Conservation (phyloP, 371 early-diverging fungal species). For the Blastocladiella emersonii region DNA sequence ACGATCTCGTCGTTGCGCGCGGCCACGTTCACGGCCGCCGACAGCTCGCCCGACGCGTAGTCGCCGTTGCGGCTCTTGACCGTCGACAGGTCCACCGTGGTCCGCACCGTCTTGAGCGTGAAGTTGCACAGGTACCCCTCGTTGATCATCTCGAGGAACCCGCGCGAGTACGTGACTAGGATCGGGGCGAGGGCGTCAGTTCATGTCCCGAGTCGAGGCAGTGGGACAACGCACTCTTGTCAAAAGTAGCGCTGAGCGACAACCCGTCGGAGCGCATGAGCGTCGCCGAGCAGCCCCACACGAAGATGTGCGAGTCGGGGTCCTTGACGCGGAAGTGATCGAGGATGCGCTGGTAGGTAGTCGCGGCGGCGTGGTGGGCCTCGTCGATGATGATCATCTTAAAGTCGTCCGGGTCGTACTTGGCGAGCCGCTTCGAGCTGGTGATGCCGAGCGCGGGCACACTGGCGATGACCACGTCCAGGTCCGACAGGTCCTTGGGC, state of each 20-base stretch:
- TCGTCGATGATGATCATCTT: conserved; percentile 84
- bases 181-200: neutral
- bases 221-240: conserved; percentile 21
- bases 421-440: conserved; percentile 31
- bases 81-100: conserved; percentile 34
- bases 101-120: conserved; percentile 46
- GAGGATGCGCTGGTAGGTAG: conserved; percentile 53
- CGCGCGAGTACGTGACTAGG: conserved; percentile 48
- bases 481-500: conserved; percentile 20
- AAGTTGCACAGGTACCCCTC: conserved; percentile 60
- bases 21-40: conserved; percentile 40
- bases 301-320: conserved; percentile 24
- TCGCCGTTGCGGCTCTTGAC: conserved; percentile 41
- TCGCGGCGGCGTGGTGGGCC: conserved; percentile 83
- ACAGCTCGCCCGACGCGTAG: conserved; percentile 39
- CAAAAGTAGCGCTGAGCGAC: conserved; percentile 48
- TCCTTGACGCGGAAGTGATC: conserved; percentile 44
- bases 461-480: conserved; percentile 63
- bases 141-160: conserved; percentile 66
- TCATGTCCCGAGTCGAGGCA: neutral
- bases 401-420: conserved; percentile 57
- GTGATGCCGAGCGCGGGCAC: conserved; percentile 54
- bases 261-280: conserved; percentile 71
- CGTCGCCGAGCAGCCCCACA: conserved; percentile 90
- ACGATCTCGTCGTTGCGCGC: neutral